Base-by-base conservation (phyloP, 192 early-diverging fungal species). In the Geranomyces michiganensis region DNA sequence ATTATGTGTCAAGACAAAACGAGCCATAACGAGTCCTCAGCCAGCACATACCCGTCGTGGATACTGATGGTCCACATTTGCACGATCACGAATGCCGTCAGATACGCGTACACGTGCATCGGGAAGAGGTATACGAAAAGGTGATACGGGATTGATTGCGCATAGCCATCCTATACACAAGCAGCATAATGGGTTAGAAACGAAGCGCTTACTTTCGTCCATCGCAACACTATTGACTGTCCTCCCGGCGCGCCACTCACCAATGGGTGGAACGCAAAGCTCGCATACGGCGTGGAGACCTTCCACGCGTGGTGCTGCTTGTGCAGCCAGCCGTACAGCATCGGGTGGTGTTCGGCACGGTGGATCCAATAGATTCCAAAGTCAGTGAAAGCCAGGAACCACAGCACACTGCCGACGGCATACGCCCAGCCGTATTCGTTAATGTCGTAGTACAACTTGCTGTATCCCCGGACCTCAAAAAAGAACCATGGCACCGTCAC, bases 41-140 rank as follows among this genome's bases (percentile, higher is more conserved):
- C 36, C 36, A 10, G 36, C 88, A 74, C 36, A 41, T 41, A 41
- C 36, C 36, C 93, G 75, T 99, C 97, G 78, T 99, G 97, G 79
- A 99, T 99, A 85, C 93, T 84, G 24, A 99, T 91, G 22, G 94
- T 96, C 97, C 97, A 99, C 43, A 94, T 71, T 68, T 96, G 94
- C 56, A 99, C 93, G 76, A 93, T 84, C 4, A 88, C 79, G 76
- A 99, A 99, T 67, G 92, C 77, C 17, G 68, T 76, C 43, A 99
- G 66, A 76, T 99, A 99, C n/a, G 94, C 79, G 62, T 86, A 93
- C 77, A 93, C 91, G 75, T 96, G 88, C 84, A 99, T 91, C 1
- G 97, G 97, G 49, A 96, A 82, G 48, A 95, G 43, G 80, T 86
- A 99, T 14, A 93, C 94, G 72, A 92, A 95, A 60, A 96, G 21